Conservation (phyloP, 345 rosid genomes). For the Eucalyptus regnans region DNA sequence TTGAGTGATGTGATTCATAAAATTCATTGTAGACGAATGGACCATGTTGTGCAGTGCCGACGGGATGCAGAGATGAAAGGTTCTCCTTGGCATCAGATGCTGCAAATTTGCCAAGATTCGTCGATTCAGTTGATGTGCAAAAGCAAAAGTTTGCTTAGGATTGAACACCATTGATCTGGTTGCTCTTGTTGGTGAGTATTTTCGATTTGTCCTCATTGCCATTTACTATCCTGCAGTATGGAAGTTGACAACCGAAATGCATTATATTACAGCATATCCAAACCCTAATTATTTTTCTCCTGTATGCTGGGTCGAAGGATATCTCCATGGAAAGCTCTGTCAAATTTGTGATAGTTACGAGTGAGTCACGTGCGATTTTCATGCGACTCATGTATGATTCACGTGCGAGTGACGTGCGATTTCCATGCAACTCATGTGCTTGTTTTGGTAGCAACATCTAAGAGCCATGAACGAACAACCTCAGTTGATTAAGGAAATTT, state of each 20-base stretch:
- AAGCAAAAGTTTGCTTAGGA: slow-evolving; percentile 8
- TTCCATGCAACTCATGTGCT: too few species aligned
- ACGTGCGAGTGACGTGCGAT: too few species aligned
- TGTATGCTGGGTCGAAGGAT: background rate
- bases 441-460: too few species aligned
- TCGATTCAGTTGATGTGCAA: slow-evolving; percentile 6
- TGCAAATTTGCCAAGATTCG: background rate
- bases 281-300: background rate
- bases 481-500: too few species aligned
- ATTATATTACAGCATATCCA: background rate
- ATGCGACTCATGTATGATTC: too few species aligned
- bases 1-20: background rate
- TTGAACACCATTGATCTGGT: slow-evolving; percentile 26
- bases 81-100: slow-evolving; percentile 17
- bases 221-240: too few species aligned
- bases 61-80: slow-evolving; percentile 24
- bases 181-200: slow-evolving; percentile 13
- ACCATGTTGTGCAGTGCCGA: slow-evolving; percentile 6
- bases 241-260: background rate
- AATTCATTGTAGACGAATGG: background rate
- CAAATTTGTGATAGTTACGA: too few species aligned
- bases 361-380: too few species aligned
- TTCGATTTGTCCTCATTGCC: background rate
- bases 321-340: too few species aligned
- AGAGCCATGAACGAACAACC: too few species aligned